A percentile compares a stretch with the other conserved stretches of the same genome.
These are phyloP conservation scores for Colletotrichum siamense DNA, from an alignment of 2,329 filamentous ascomycete genomes.

Conservation along the genomic window DNA sequence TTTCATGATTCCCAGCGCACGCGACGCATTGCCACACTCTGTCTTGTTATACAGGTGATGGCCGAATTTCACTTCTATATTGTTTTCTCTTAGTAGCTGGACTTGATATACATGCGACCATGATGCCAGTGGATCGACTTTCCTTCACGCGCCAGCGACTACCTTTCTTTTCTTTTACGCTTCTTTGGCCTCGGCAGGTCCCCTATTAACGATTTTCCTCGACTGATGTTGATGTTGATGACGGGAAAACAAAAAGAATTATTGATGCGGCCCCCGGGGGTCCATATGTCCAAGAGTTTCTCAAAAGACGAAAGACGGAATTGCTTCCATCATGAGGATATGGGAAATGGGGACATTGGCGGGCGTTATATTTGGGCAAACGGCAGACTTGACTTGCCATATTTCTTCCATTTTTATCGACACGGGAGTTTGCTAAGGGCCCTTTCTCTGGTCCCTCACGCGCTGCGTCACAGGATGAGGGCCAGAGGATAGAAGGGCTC, in stretches of 20 bases:
- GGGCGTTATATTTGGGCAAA: constrained; percentile 13
- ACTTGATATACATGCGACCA: constrained; percentile 15
- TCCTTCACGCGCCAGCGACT: constrained; percentile 11
- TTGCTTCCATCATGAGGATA: constrained; percentile 15
- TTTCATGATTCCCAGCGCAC: constrained; percentile 24
- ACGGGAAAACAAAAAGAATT: constrained; percentile 16
- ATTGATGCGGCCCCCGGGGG: constrained; percentile 14
- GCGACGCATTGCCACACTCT: constrained; percentile 11
- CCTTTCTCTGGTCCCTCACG: background rate
- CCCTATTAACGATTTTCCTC: constrained; percentile 4
- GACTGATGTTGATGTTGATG: constrained; percentile 13
- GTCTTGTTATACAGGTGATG: constrained; percentile 8
- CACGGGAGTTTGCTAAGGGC: background rate
- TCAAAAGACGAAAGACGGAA: constrained; percentile 19
- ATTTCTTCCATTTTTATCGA: background rate
- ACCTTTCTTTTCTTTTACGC: background rate
- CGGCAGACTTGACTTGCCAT: background rate
- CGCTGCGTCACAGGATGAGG: too few relatives aligned
- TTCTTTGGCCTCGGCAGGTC: constrained; percentile 5
- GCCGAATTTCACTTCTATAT: constrained; percentile 14
- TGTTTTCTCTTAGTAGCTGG: constrained; percentile 22
- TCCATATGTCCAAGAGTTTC: constrained; percentile 9
- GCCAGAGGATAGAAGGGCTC: background rate
- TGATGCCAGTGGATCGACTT: constrained; percentile 19
- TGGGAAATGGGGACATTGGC: constrained; percentile 1